These are phyloP conservation scores for Danielozyma ontarioensis DNA, from an alignment of 805 yeast species.

Conservation along the genomic window DNA sequence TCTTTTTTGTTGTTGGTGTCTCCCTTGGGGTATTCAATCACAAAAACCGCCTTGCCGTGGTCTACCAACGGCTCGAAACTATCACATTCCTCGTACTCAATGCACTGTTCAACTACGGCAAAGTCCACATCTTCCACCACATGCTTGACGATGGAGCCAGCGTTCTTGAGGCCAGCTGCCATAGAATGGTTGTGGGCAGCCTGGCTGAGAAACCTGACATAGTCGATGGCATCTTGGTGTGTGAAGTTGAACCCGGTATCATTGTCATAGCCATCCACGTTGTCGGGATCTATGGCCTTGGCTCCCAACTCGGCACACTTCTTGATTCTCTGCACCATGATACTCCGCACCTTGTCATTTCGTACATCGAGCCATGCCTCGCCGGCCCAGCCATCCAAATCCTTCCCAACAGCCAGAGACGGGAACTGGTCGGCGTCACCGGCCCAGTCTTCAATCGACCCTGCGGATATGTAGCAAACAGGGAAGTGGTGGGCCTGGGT, in stretches of 20 bases:
- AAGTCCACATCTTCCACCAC: background rate
- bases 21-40: no score
- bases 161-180: background rate
- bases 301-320: constrained; percentile 16
- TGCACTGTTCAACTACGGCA: background rate
- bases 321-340: constrained; percentile 15
- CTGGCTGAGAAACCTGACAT: constrained; percentile 14
- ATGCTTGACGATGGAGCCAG: background rate
- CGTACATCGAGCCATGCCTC: constrained; percentile 20
- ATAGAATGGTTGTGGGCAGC: constrained; percentile 10
- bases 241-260: constrained; percentile 21
- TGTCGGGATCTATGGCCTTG: constrained; percentile 26
- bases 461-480: constrained; percentile 26
- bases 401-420: constrained; percentile 14
- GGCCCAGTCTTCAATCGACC: constrained; percentile 20
- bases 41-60: no score
- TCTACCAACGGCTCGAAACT: no score
- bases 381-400: constrained; percentile 22
- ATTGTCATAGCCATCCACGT: constrained; percentile 22
- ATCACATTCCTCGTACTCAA: no score
- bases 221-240: constrained; percentile 14
- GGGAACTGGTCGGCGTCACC: constrained; percentile 14
- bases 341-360: constrained; percentile 12
- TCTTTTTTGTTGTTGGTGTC: no score
- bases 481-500: no score